These are phyloP conservation scores for Cornus controversa DNA, from an alignment of 148 eudicot genomes.

Conservation along the genomic window DNA sequence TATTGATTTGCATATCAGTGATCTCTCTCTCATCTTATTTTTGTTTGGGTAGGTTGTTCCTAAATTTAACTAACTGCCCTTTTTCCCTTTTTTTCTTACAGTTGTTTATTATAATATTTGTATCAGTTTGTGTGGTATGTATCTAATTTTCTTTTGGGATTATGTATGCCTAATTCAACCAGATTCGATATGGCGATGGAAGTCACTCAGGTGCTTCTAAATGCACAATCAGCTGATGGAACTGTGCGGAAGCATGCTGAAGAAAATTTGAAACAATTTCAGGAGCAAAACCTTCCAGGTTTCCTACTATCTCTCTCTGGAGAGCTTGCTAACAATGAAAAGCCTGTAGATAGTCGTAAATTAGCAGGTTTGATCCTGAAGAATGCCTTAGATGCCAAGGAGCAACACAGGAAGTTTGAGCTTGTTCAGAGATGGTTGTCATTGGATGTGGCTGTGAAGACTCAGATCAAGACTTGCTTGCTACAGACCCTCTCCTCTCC, in stretches of 20 bases:
- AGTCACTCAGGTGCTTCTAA: conserved; percentile 71
- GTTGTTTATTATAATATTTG: no score
- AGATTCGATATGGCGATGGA: conserved; percentile 57
- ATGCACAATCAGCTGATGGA: conserved; percentile 70
- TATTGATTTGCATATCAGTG: no score
- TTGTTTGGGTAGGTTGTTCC: not conserved
- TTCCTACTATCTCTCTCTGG: conserved; percentile 67
- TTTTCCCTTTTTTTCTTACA: no score
- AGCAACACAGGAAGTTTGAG: conserved; percentile 72
- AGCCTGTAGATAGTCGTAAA: conserved; percentile 70
- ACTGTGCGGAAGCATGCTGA: conserved; percentile 69
- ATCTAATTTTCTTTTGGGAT: not conserved
- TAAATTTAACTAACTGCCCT: no score
- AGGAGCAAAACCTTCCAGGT: conserved; percentile 68
- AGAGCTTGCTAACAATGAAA: conserved; percentile 69
- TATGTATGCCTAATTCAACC: not conserved
- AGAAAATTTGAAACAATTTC: conserved; percentile 64
- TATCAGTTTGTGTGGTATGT: not conserved
- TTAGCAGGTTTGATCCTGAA: conserved; percentile 72
- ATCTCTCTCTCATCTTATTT: not conserved
- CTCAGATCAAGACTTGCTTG: conserved; percentile 66
- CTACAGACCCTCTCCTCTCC: conserved; percentile 66
- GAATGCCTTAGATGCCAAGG: conserved; percentile 84
- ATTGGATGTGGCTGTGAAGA: conserved; percentile 59
- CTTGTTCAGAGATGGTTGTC: conserved; percentile 71